Base-by-base conservation (phyloP, 2,329 filamentous ascomycete species). In the Alternaria consortialis region DNA sequence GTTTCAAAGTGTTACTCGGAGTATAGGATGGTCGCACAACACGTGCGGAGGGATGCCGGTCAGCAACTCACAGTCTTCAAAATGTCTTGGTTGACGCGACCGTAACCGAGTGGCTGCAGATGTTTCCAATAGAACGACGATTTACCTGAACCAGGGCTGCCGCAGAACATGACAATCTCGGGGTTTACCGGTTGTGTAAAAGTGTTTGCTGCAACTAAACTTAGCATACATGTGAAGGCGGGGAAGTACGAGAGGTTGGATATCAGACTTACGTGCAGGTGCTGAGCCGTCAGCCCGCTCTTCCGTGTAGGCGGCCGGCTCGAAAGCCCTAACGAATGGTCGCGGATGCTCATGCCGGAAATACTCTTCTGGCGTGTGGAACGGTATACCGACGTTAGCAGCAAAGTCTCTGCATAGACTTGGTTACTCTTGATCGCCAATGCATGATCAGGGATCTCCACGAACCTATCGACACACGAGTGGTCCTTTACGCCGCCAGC, bases 281-380 rank as follows among this genome's bases (percentile, higher is more conserved):
- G 73, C 71, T 67, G 74, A 70, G 52, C 64, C 63, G 54, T 60
- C 62, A 68, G 63, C 64, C 64, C 50, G 56, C 46, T 71, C 58
- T 53, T 60, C 54, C 15, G 74, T 54, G 47, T 68, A 73, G 4
- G 82, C 76, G 1, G 80, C 80, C 17, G 94, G 86, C 64, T 97
- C 89, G 69, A 98, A 96, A 0, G 86, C 82, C 56, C 91, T 85
- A 9, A 79, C 79, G 73, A 92, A 95, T 1, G 87, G 85, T 65
- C 88, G 85, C 1, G 90, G 83, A 25, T 85, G 73, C 68, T 92
- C 86, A 2, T 85, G 85, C 1, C 94, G 85, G 74, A 98, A 98
- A 80, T 90, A 97, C 77, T 97, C 94, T 74, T 99, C 95, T 0
- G 95, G 95, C 0, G 94, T 97, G 58, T 88, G 82, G 77, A 94